A percentile compares a stretch with the other conserved stretches of the same genome.
These are phyloP conservation scores for Cordyceps militaris DNA, from an alignment of 2,329 filamentous ascomycete genomes.

Conservation along the genomic window DNA sequence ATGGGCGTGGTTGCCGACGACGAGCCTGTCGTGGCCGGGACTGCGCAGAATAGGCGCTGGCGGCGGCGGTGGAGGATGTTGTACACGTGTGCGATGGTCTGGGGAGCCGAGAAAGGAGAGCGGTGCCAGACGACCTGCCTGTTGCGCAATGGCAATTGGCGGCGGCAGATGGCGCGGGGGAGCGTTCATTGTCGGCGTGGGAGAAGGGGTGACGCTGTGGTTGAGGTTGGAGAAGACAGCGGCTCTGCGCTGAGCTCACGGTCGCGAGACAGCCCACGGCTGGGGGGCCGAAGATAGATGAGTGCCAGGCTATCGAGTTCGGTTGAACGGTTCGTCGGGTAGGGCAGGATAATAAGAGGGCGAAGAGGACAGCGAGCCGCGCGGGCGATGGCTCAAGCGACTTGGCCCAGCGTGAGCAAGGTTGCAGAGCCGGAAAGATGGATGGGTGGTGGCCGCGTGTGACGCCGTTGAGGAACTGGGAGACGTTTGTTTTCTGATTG, in stretches of 20 bases:
- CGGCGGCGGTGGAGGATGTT: constrained; percentile 4
- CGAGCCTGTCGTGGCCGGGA: constrained; percentile 5
- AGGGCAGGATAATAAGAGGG: neutral
- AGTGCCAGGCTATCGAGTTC: neutral
- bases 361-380: neutral
- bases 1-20: neutral
- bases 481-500: neutral
- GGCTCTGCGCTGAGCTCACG: neutral
- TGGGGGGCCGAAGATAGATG: constrained; percentile 3
- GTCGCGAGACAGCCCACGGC: constrained; percentile 7
- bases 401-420: too few relatives aligned
- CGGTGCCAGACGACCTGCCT: constrained; percentile 11
- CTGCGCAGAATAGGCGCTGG: constrained; percentile 4
- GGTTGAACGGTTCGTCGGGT: neutral
- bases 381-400: neutral
- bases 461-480: constrained; percentile 4
- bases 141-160: constrained; percentile 11
- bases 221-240: neutral
- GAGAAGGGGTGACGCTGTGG: neutral
- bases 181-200: constrained; percentile 2
- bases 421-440: neutral
- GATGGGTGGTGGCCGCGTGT: neutral
- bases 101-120: constrained; percentile 7
- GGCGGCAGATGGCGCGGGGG: constrained; percentile 11
- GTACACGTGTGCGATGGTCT: neutral